These are phyloP conservation scores for Brettanomyces custersianus DNA, from an alignment of 805 yeast genomes.

Conservation along the genomic window DNA sequence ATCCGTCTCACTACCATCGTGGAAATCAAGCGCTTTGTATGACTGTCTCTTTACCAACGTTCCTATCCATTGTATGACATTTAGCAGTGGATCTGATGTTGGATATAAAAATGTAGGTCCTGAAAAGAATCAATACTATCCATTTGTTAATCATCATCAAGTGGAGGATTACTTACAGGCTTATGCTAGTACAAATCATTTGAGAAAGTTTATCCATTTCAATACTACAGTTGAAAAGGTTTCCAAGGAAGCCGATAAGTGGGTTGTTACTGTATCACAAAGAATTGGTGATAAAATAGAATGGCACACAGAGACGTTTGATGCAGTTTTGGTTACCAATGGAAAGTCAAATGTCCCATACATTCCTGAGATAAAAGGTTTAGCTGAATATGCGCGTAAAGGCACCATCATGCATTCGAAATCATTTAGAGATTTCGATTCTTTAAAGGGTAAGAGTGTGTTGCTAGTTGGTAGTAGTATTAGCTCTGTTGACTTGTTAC, in stretches of 20 bases:
- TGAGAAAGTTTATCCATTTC: slow-evolving; percentile 24
- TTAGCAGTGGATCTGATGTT: slow-evolving; percentile 26
- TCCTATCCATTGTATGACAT: slow-evolving; percentile 29
- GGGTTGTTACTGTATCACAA: slow-evolving; percentile 23
- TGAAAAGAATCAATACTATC: slow-evolving; percentile 9
- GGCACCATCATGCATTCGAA: slow-evolving; percentile 18
- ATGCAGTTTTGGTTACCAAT: slow-evolving; percentile 31
- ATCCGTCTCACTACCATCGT: neutral
- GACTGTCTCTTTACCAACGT: slow-evolving; percentile 33
- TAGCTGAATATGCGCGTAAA: slow-evolving; percentile 22
- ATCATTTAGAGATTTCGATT: slow-evolving; percentile 21
- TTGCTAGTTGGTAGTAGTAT: slow-evolving; percentile 36
- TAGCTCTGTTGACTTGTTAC: slow-evolving; percentile 55
- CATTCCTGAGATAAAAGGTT: slow-evolving; percentile 27
- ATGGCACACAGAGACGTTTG: slow-evolving; percentile 34
- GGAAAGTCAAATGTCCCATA: slow-evolving; percentile 35
- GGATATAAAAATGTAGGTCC: neutral
- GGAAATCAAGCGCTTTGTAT: slow-evolving; percentile 19
- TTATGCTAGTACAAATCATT: slow-evolving; percentile 19
- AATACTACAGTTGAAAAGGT: slow-evolving; percentile 27
- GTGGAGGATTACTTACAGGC: slow-evolving; percentile 10
- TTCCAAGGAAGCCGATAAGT: slow-evolving; percentile 16
- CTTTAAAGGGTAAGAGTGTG: slow-evolving; percentile 23
- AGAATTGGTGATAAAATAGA: slow-evolving; percentile 13
- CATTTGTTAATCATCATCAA: slow-evolving; percentile 15